phyloP scores from a whole-genome alignment of 768 basidiomycete species.

The Gautieria morchelliformis region DNA sequence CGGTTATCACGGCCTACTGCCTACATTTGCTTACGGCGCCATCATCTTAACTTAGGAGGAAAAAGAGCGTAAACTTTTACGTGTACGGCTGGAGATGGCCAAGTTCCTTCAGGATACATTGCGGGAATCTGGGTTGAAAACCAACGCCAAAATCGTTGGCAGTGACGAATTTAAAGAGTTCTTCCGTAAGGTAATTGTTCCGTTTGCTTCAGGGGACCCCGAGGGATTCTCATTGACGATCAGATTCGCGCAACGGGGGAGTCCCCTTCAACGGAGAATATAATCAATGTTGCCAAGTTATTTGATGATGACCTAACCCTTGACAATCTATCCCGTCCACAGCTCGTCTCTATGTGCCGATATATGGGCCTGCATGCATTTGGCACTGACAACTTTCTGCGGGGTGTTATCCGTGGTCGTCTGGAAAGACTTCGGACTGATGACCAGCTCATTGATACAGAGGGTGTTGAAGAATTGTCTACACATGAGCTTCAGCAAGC shows the following conservation, averaged over 20 bases:
- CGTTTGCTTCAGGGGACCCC: neutral
- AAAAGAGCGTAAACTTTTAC: conserved; percentile 90
- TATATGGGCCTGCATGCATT: conserved; percentile 99
- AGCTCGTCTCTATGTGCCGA: conserved; percentile 92
- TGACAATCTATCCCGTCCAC: conserved; percentile 97
- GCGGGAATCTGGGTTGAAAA: conserved; percentile 86
- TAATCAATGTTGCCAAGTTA: conserved; percentile 90
- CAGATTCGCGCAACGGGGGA: conserved; percentile 93
- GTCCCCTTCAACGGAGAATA: conserved; percentile 76
- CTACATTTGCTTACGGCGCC: neutral
- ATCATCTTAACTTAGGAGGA: conserved; percentile 73
- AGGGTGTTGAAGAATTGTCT: conserved; percentile 88
- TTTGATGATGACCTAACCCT: conserved; percentile 98
- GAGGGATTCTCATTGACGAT: neutral
- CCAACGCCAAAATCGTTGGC: conserved; percentile 87
- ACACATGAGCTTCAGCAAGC: conserved; percentile 86
- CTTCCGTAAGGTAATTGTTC: conserved; percentile 75
- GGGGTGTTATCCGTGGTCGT: conserved; percentile 79
- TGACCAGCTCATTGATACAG: conserved; percentile 83
- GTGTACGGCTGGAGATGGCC: conserved; percentile 95
- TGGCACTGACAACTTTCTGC: conserved; percentile 96
- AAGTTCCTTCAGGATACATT: conserved; percentile 98
- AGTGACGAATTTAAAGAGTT: conserved; percentile 98
- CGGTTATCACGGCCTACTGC: neutral
- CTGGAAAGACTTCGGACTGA: conserved; percentile 79